Evolutionary conservation across 148 eudicot species (phyloP).

Genomic region (Heliosperma pusillum): DNA sequence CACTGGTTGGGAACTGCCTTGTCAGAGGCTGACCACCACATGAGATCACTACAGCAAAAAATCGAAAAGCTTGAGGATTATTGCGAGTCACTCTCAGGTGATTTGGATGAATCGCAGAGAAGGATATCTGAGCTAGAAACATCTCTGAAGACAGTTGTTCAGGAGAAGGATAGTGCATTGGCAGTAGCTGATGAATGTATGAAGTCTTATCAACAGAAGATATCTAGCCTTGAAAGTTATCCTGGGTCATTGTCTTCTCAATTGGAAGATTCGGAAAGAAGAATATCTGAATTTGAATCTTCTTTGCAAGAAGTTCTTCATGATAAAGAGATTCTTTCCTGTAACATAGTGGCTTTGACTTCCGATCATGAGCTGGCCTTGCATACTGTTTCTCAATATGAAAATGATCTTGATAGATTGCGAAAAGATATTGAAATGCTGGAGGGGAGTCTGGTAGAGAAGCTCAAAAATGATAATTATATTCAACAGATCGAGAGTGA

Average conservation of each 20-base stretch:
- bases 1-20: constrained; percentile 83
- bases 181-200: constrained; percentile 53
- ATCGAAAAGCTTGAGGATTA: constrained; percentile 53
- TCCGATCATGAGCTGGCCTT: constrained; percentile 47
- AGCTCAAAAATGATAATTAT: constrained; percentile 41
- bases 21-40: constrained; percentile 69
- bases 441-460: constrained; percentile 43
- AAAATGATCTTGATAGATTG: constrained; percentile 43
- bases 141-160: constrained; percentile 39
- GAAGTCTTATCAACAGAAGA: constrained; percentile 66
- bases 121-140: constrained; percentile 52
- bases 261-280: constrained; percentile 58
- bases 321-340: constrained; percentile 40
- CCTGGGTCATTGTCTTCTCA: constrained; percentile 52
- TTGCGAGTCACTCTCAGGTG: constrained; percentile 49
- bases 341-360: constrained; percentile 44
- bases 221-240: constrained; percentile 44
- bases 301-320: constrained; percentile 38
- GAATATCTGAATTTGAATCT: constrained; percentile 52
- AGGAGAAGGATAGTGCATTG: constrained; percentile 50
- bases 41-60: constrained; percentile 81
- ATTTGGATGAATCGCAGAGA: constrained; percentile 60
- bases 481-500: constrained; percentile 44
- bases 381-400: constrained; percentile 36
- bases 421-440: constrained; percentile 41